Evolutionary conservation across 2,329 filamentous ascomycete species (phyloP).

Genomic region (Teratosphaeria zuluensis): DNA sequence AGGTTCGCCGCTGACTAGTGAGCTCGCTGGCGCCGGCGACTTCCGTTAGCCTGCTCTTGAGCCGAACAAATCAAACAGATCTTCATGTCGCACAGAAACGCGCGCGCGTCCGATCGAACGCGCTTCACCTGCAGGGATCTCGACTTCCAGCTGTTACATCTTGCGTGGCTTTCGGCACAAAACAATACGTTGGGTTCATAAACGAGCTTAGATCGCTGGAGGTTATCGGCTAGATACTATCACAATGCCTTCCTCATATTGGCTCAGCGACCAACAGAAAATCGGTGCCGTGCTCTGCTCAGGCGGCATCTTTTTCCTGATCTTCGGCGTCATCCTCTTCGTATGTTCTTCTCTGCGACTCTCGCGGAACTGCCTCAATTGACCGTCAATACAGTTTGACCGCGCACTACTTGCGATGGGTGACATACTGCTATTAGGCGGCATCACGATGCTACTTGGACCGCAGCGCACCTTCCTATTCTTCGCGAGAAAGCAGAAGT

Average conservation of each 20-base stretch:
- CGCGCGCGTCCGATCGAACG: too few relatives aligned
- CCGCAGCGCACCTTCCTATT: slow-evolving; percentile 83
- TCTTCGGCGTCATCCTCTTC: slow-evolving; percentile 75
- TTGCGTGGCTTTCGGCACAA: not conserved
- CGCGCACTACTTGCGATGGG: slow-evolving; percentile 97
- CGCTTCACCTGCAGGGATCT: not conserved
- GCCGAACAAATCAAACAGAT: not conserved
- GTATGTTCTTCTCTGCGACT: not conserved
- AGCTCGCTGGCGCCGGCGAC: not conserved
- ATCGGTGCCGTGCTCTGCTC: slow-evolving; percentile 97
- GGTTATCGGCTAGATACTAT: not conserved
- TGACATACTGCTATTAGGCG: slow-evolving; percentile 97
- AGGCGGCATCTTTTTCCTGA: slow-evolving; percentile 87
- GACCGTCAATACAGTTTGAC: slow-evolving; percentile 52
- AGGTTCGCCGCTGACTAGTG: not conserved
- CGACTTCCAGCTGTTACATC: not conserved
- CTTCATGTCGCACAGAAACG: not conserved
- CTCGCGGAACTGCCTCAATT: slow-evolving; percentile 42
- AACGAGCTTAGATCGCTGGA: not conserved
- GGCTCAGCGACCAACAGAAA: slow-evolving; percentile 93
- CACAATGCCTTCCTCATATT: slow-evolving; percentile 72
- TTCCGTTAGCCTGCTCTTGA: not conserved
- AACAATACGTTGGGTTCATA: not conserved
- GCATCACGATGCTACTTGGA: slow-evolving; percentile 91
- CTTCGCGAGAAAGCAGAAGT: slow-evolving; percentile 88